Percentiles rank a stretch among this genome's conserved stretches.
Conservation (phyloP, 345 rosid species). For the Murraya koenigii region DNA sequence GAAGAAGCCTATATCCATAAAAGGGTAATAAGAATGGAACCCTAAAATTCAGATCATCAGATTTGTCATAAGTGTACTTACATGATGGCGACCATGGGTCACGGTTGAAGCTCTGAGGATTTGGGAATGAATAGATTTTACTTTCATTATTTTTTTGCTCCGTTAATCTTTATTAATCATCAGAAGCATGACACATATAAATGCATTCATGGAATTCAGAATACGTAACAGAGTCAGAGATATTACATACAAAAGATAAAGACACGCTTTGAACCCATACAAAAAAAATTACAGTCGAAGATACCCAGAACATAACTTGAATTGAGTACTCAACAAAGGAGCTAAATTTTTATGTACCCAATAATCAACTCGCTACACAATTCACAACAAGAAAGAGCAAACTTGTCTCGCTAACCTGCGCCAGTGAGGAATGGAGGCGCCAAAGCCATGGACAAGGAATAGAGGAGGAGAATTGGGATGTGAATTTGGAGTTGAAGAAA, state of each 20-base stretch:
- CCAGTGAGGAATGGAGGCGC: slow-evolving; percentile 94
- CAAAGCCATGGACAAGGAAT: slow-evolving; percentile 89
- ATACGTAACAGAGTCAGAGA: background rate
- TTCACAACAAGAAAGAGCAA: background rate
- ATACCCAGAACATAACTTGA: background rate
- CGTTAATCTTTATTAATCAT: no score
- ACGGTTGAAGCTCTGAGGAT: no score
- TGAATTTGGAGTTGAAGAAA: slow-evolving; percentile 34
- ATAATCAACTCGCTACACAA: background rate
- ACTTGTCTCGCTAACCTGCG: slow-evolving; percentile 41
- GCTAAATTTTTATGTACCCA: background rate
- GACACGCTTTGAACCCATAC: background rate
- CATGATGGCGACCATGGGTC: background rate
- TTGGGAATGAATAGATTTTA: no score
- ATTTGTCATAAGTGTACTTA: background rate
- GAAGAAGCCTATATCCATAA: background rate
- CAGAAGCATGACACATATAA: background rate
- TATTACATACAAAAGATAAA: background rate
- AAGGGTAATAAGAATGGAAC: background rate
- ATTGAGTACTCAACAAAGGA: background rate
- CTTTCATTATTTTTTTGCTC: no score
- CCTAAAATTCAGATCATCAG: background rate
- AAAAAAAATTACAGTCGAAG: background rate
- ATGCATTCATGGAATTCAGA: background rate
- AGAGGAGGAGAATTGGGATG: slow-evolving; percentile 41